Evolutionary conservation across 805 yeast species (phyloP).

Genomic region (Saturnispora mendoncae): DNA sequence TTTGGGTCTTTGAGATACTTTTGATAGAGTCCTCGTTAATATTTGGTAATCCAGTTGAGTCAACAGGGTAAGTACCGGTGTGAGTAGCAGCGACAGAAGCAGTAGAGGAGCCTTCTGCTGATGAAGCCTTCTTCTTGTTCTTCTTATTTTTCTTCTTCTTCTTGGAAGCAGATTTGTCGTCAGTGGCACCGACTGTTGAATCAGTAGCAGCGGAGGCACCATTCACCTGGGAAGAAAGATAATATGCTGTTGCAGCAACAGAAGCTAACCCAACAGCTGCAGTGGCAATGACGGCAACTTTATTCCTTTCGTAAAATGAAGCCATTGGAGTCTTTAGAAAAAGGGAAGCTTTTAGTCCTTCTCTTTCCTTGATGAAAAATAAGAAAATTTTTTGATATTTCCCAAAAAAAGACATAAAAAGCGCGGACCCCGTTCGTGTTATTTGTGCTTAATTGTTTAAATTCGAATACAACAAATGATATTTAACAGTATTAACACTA

Average conservation of each 20-base stretch:
- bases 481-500: no score
- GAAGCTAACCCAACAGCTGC: slow-evolving; percentile 45
- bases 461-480: no score
- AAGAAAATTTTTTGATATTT: no score
- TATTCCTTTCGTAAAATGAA: slow-evolving; percentile 40
- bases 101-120: slow-evolving; percentile 15
- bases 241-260: slow-evolving; percentile 38
- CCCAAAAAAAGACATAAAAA: background rate
- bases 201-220: slow-evolving; percentile 15
- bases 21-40: slow-evolving; percentile 39
- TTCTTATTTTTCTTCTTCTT: slow-evolving; percentile 33
- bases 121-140: slow-evolving; percentile 33
- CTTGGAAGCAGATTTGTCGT: slow-evolving; percentile 17
- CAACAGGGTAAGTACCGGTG: slow-evolving; percentile 40
- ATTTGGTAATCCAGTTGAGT: slow-evolving; percentile 48
- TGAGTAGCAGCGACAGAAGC: no score
- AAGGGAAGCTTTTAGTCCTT: background rate
- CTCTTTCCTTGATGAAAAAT: background rate
- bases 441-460: background rate
- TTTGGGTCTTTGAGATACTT: slow-evolving; percentile 40
- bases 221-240: slow-evolving; percentile 27
- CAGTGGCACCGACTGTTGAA: slow-evolving; percentile 2
- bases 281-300: slow-evolving; percentile 40
- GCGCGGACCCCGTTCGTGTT: background rate
- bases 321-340: background rate